Evolutionary conservation across 345 rosid species (phyloP).

Genomic region (Eucalyptus erythrocorys): DNA sequence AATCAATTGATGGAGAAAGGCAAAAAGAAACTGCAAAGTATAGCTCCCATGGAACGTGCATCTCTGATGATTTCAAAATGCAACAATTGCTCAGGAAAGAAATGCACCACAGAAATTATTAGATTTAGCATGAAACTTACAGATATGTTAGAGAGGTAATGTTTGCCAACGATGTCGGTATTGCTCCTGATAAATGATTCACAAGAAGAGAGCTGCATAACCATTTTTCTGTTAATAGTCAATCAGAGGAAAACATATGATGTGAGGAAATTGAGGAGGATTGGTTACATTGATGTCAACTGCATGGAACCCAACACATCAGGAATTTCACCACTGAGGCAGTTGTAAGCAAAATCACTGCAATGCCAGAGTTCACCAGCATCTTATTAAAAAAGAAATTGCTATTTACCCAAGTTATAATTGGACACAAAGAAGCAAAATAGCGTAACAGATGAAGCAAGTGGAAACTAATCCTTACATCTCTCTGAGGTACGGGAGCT

Average conservation of each 20-base stretch:
- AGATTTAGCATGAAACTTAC: constrained; percentile 9
- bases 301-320: constrained; percentile 27
- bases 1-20: neutral
- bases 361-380: neutral
- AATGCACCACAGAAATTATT: neutral
- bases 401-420: neutral
- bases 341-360: constrained; percentile 24
- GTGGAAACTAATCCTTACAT: constrained; percentile 22
- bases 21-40: neutral
- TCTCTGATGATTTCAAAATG: neutral
- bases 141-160: constrained; percentile 17
- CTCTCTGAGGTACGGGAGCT: constrained; percentile 35
- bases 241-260: neutral
- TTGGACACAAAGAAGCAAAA: neutral
- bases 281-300: constrained; percentile 12
- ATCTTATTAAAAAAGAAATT: neutral
- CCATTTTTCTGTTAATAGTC: neutral
- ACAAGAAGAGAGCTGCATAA: constrained; percentile 21
- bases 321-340: constrained; percentile 30
- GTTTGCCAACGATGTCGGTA: constrained; percentile 25
- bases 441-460: neutral
- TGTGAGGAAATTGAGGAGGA: neutral
- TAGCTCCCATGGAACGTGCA: neutral
- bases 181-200: constrained; percentile 29
- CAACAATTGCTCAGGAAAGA: neutral